Evolutionary conservation across 345 rosid genomes (phyloP), one percentile per base, ranked within the genome.

Genomic region (Cardamine resedifolia): DNA sequence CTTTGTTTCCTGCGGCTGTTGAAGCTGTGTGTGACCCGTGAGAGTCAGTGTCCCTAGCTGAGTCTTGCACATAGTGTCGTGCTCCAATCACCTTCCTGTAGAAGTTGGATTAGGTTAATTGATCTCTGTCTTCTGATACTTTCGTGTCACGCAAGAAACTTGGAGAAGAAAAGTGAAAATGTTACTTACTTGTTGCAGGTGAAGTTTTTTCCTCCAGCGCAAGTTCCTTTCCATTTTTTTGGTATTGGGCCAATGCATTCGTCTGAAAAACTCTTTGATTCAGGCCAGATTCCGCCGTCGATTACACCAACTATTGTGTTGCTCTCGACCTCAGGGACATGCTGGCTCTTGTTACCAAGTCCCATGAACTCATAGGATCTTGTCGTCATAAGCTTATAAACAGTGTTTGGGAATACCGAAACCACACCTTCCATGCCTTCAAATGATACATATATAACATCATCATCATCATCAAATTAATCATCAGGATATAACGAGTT

Each of bases 1-100:
- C 82, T 21, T 3, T 43, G 68, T 74, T 85, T 27, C 96, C 96
- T 0, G 88, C 91, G 0, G 88, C 93, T 3, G 78, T 90, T 12
- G 91, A 87, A 2, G 96, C 88, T 3, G 88, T 80, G 66, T 88
- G 96, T 11, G 79, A 52, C 47, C 93, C 91, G 48, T 90, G 93
- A 10, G 90, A 73, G 0, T 0, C 2, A 0, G 0, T 33, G 31
- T 88, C 93, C 15, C 80, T 73, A 0, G 85, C 74, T 1, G 70
- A 39, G 41, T 68, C 45, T 8, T 51, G 31, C 4, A 62, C 81
- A 55, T 72, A 78, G 16, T 72, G 58, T 60, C 80, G 19, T 48
- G 80, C 72, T 65, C 80, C 80, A 58, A 77, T 70, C 53, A 77
- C 43, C 56, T 77, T 77, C 10, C 77, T 71, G 61, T 12, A 21